Base-by-base conservation (phyloP, 768 basidiomycete genomes). In the Suillus ampliporus region DNA sequence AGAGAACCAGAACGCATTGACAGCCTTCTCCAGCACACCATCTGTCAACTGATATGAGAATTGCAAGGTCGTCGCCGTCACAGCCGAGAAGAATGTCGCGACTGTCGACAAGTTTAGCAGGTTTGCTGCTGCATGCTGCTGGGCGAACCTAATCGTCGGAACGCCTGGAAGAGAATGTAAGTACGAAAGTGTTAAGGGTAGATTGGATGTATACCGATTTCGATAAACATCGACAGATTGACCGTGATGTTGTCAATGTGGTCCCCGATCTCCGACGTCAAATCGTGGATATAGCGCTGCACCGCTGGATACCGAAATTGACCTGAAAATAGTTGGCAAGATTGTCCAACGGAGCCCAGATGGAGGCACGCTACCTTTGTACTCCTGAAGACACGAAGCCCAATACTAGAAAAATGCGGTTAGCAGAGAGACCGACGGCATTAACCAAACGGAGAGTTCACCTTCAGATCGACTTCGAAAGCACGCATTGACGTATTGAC, bases 1-100 rank as follows among this genome's bases (percentile, higher is more conserved):
- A 2, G 80, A 82, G 66, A 85, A 84, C 83, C 84, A 85, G 60
- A 85, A 83, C 14, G 76, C 78, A 57, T 84, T 84, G 40, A 84
- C 84, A 15, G 76, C 76, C 61, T 82, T 75, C 15, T 80, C 65
- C 43, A 84, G 67, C 2, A 76, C 68, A 37, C 66, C 75, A 4
- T 73, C 76, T 31, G 74, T 78, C 19, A 68, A 40, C 59, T 54
- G 61, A 61, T 77, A 82, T 5, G 84, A 83, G 64, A 78, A 84
- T 59, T 85, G 84, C 61, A 84, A 69, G 6, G 82, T 82, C 34
- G 78, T 78, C 56, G 84, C 83, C 2, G 83, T 84, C 61, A 84
- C 84, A 38, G 82, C 83, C 26, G 80, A 82, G 69, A 84, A 85
- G 73, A 84, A 85, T 17, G 83, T 84, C 38, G 83, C 82, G 9